Conservation (phyloP, 169 alveolate genomes). For the Eimeria acervulina region DNA sequence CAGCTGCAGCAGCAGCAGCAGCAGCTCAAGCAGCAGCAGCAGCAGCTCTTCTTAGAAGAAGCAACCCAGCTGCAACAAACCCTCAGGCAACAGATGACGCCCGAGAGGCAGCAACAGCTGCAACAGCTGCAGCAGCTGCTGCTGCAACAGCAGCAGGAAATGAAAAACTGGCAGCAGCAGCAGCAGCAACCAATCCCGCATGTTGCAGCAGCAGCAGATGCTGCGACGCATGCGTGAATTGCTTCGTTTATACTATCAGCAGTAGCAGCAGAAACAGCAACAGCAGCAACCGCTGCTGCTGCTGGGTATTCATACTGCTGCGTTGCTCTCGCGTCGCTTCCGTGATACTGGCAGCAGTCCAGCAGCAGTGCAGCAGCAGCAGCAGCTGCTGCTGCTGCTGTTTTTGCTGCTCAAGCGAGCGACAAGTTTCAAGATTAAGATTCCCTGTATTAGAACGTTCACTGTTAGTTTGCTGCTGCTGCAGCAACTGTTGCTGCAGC, state of each 20-base stretch:
- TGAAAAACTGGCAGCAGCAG: not conserved
- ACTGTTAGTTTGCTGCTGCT: no score
- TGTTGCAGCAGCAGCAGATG: no score
- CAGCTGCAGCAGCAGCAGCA: slow-evolving; percentile 64
- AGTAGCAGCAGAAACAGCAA: not conserved
- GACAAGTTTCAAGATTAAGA: no score
- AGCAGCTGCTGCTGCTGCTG: no score
- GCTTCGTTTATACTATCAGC: not conserved
- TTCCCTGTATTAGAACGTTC: no score
- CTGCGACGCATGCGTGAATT: not conserved
- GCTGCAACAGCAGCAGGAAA: slow-evolving; percentile 37
- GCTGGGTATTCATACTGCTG: not conserved
- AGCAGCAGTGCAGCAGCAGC: no score
- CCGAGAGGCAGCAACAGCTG: slow-evolving; percentile 23
- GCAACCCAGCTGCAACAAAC: slow-evolving; percentile 13
- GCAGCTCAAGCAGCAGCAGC: slow-evolving; percentile 51
- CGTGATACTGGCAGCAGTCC: not conserved
- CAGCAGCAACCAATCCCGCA: not conserved
- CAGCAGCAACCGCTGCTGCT: not conserved
- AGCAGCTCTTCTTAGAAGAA: not conserved
- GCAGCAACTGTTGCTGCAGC: no score
- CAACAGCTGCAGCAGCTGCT: slow-evolving; percentile 5
- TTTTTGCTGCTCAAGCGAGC: no score
- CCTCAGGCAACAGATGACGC: slow-evolving; percentile 12
- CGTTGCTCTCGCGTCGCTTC: not conserved